These are phyloP conservation scores for Prunus salicina DNA, from an alignment of 306 rosid species.

Conservation along the genomic window DNA sequence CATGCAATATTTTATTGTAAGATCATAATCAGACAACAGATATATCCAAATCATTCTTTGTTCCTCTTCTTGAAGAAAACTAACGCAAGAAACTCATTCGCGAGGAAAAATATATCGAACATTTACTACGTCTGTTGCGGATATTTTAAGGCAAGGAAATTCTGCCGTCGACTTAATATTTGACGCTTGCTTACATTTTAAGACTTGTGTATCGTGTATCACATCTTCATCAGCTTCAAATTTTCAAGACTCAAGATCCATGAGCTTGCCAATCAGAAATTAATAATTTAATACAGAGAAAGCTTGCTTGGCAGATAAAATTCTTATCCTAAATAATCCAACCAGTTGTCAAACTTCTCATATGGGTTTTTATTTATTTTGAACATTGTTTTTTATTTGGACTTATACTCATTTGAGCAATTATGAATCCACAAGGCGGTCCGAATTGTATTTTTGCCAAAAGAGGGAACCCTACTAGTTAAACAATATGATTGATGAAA, in stretches of 20 bases:
- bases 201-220: no score
- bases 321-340: background rate
- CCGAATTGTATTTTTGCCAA: background rate
- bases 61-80: no score
- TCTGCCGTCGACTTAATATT: slow-evolving; percentile 3
- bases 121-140: background rate
- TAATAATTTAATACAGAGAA: background rate
- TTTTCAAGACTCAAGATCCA: no score
- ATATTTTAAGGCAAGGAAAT: no score
- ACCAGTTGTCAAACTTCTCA: background rate
- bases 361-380: background rate
- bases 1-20: background rate
- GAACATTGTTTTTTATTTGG: background rate
- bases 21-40: no score
- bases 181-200: background rate
- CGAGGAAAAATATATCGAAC: no score
- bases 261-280: background rate
- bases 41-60: no score
- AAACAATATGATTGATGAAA: background rate
- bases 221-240: no score
- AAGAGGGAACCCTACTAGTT: background rate
- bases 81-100: no score
- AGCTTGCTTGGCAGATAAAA: background rate
- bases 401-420: background rate
- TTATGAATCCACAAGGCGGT: background rate